Percentiles rank a stretch among this genome's conserved stretches.
Conservation (phyloP, 2,329 filamentous ascomycete genomes). For the Colletotrichum euphorbiae region DNA sequence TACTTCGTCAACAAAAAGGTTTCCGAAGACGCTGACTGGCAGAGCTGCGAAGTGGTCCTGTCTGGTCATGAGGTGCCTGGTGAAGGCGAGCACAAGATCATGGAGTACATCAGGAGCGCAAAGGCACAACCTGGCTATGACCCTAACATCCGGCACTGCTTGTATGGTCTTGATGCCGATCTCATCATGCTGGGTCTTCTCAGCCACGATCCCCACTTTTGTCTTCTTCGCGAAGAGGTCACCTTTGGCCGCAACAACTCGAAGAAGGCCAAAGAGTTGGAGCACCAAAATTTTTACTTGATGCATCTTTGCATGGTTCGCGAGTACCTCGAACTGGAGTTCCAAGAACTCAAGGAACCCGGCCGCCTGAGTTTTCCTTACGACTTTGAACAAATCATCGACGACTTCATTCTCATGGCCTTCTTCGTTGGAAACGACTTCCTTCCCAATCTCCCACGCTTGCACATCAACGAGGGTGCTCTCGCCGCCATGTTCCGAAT, state of each 20-base stretch:
- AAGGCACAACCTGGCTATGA: slow-evolving; percentile 96
- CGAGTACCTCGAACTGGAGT: slow-evolving; percentile 96
- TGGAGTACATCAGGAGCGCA: slow-evolving; percentile 99
- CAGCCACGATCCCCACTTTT: slow-evolving; percentile 98
- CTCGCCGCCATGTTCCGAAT: slow-evolving; percentile 97
- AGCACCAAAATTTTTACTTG: slow-evolving; percentile 98
- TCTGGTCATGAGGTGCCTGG: slow-evolving; percentile 98
- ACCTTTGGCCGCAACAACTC: slow-evolving; percentile 92
- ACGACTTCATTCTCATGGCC: slow-evolving; percentile 99
- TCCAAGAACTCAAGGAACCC: slow-evolving; percentile 87
- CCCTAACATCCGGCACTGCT: slow-evolving; percentile 92
- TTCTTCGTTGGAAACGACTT: slow-evolving; percentile 99
- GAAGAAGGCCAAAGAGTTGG: slow-evolving; percentile 92
- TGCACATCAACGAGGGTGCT: slow-evolving; percentile 99
- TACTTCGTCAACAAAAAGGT: slow-evolving; percentile 99
- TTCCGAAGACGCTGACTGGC: slow-evolving; percentile 96
- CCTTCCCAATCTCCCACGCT: slow-evolving; percentile 91
- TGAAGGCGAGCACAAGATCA: slow-evolving; percentile 99
- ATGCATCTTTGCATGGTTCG: slow-evolving; percentile 97
- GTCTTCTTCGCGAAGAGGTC: slow-evolving; percentile 94
- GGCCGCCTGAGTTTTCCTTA: slow-evolving; percentile 81
- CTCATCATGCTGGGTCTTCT: slow-evolving; percentile 98
- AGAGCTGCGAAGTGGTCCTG: slow-evolving; percentile 93
- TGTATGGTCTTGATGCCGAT: slow-evolving; percentile 97
- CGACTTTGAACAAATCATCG: slow-evolving; percentile 95